Percentiles rank a stretch among this genome's conserved stretches.
phyloP scores from a whole-genome alignment of 495 filamentous ascomycete species.

The Cetradonia linearis region DNA sequence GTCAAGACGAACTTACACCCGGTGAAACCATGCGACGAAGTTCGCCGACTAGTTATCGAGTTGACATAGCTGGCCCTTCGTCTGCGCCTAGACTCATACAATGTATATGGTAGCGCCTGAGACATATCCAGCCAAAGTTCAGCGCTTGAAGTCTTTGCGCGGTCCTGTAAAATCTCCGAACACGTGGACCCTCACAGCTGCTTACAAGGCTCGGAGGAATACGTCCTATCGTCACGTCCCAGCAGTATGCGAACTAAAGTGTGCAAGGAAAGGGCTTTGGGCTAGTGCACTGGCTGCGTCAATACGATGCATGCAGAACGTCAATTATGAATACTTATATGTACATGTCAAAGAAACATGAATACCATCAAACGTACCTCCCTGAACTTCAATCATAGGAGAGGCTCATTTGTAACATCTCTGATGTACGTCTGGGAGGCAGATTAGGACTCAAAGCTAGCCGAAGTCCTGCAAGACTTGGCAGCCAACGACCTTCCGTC shows the following conservation, averaged over 20 bases:
- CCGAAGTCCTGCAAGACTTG: neutral
- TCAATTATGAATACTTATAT: neutral
- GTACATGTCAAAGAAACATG: neutral
- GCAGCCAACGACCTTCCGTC: neutral
- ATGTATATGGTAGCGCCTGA: neutral
- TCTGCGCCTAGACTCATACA: conserved; percentile 2
- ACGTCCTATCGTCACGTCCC: conserved; percentile 2
- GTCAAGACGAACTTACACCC: neutral
- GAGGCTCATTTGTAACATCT: neutral
- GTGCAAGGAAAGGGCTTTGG: neutral
- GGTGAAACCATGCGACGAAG: neutral
- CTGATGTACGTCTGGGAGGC: neutral
- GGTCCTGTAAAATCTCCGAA: conserved; percentile 14
- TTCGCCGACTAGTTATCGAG: neutral
- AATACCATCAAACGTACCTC: neutral
- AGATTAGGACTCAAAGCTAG: neutral
- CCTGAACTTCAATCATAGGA: neutral
- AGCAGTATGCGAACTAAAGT: neutral
- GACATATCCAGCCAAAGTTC: conserved; percentile 4
- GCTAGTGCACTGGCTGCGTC: conserved; percentile 9
- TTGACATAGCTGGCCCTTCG: neutral
- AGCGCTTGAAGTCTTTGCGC: conserved; percentile 15
- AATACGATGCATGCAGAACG: neutral
- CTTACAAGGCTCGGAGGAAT: neutral
- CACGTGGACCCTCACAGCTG: conserved; percentile 7